Evolutionary conservation across 78 protist genomes (phyloP), one percentile per base, ranked within the genome.

Genomic region (Bigelowiella natans): DNA sequence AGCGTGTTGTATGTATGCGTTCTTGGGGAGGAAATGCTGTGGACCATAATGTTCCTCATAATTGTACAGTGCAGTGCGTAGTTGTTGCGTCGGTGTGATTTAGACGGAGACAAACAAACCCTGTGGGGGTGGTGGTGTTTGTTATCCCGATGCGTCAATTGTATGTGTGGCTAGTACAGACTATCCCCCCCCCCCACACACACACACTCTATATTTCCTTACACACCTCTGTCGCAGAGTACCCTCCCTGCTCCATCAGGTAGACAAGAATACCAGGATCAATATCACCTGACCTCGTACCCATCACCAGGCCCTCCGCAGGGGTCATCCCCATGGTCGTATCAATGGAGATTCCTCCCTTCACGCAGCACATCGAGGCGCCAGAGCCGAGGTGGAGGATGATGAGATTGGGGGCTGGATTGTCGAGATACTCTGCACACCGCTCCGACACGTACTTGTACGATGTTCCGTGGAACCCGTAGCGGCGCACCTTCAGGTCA

Each of bases 241-340:
- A n/a, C n/a, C n/a, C n/a, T n/a, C n/a, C n/a, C n/a, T 36, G 36
- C 0, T 0, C 0, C 0, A 30, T 0, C 28, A 88, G 39, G 85
- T 38, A 64, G 34, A 1, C 0, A 37, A 36, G 1, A 28, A 88
- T 40, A 31, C 90, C 90, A 2, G 85, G 39, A 37, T 88, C 90
- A 51, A 88, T 31, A 31, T 88, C 90, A 3, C 1, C 88, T 2
- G 36, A 0, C 82, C 84, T 30, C 30, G 93, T 91, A 88, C 85
- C 91, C 93, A 91, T 91, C 84, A 91, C 90, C 18, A 91, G 83
- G 30, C 93, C 93, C 39, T 88, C 93, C 39, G 88, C 85, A n/a
- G 93, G 93, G 34, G 93, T 88, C 84, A 91, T 2, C 28, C 93
- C 93, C 93, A 91, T 91, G 7, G 85, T 82, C 7, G 93, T 91